Evolutionary conservation across 441 rosid species (phyloP).

Genomic region (Euphorbia schlechtendalii): DNA sequence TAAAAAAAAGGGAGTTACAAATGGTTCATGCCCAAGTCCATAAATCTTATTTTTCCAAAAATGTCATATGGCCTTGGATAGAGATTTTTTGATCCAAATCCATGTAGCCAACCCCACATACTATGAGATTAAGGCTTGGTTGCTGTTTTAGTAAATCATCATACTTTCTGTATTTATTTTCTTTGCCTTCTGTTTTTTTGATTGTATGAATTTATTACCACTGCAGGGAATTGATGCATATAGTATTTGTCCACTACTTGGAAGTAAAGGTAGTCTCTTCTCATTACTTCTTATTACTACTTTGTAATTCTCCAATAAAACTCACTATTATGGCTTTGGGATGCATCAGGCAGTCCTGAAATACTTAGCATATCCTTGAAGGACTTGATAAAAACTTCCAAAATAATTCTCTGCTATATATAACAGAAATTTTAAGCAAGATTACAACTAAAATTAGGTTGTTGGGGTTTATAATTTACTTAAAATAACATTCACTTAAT

Average conservation of each 20-base stretch:
- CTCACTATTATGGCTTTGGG: background rate
- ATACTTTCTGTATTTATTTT: background rate
- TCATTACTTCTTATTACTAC: slow-evolving; percentile 2
- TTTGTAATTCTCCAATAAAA: background rate
- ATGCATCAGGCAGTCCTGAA: background rate
- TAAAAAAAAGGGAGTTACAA: too few species aligned
- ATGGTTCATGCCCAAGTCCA: too few species aligned
- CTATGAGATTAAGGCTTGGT: too few species aligned
- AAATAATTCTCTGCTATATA: background rate
- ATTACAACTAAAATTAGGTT: background rate
- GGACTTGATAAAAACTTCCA: background rate
- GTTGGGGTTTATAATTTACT: background rate
- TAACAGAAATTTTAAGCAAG: background rate
- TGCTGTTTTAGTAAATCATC: background rate
- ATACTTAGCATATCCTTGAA: background rate
- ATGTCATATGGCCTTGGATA: too few species aligned
- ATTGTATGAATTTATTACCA: slow-evolving; percentile 13
- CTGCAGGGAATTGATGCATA: slow-evolving; percentile 87
- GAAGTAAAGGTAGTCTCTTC: slow-evolving; percentile 69
- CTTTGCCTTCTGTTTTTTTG: background rate
- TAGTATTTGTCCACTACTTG: slow-evolving; percentile 94
- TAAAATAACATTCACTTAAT: background rate
- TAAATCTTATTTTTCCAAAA: too few species aligned
- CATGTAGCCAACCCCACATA: too few species aligned
- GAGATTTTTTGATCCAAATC: too few species aligned